A percentile compares a stretch with the other conserved stretches of the same genome.
Evolutionary conservation across 495 filamentous ascomycete genomes (phyloP).

Genomic region (Poronia punctata): DNA sequence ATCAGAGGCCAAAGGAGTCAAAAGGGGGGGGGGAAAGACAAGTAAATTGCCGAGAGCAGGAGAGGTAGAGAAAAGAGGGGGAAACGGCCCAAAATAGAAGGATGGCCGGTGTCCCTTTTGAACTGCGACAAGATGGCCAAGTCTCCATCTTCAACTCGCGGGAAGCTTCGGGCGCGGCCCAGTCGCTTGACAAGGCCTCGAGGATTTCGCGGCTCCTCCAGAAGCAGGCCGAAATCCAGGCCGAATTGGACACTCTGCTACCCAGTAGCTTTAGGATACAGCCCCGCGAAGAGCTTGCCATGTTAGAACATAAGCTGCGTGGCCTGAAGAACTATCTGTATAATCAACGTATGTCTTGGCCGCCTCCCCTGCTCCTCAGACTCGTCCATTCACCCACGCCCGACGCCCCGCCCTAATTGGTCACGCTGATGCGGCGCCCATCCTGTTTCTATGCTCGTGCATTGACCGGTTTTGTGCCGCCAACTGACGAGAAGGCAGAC

Average conservation of each 20-base stretch:
- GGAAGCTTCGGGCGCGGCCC: conserved; percentile 24
- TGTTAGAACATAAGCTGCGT: conserved; percentile 41
- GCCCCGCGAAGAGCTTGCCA: conserved; percentile 37
- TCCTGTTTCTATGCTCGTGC: too few species aligned
- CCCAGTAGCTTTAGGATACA: conserved; percentile 39
- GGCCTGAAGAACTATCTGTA: conserved; percentile 35
- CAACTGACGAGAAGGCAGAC: too few species aligned
- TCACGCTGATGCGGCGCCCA: too few species aligned
- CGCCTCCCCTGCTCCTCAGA: not conserved
- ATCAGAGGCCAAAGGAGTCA: too few species aligned
- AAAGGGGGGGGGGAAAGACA: too few species aligned
- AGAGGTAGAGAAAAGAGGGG: conserved; percentile 6
- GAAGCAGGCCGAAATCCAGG: conserved; percentile 45
- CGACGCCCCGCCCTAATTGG: too few species aligned
- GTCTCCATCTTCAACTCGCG: conserved; percentile 23
- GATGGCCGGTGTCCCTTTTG: conserved; percentile 24
- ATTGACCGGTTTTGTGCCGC: too few species aligned
- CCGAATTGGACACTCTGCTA: conserved; percentile 37
- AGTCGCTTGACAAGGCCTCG: conserved; percentile 30
- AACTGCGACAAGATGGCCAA: conserved; percentile 27
- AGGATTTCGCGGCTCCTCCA: conserved; percentile 39
- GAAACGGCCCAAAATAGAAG: conserved; percentile 7
- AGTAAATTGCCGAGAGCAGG: conserved; percentile 6
- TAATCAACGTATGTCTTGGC: conserved; percentile 37
- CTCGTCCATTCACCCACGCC: too few species aligned